These are phyloP conservation scores for Cynanchum wilfordii DNA, from an alignment of 257 asterid genomes.

Conservation along the genomic window DNA sequence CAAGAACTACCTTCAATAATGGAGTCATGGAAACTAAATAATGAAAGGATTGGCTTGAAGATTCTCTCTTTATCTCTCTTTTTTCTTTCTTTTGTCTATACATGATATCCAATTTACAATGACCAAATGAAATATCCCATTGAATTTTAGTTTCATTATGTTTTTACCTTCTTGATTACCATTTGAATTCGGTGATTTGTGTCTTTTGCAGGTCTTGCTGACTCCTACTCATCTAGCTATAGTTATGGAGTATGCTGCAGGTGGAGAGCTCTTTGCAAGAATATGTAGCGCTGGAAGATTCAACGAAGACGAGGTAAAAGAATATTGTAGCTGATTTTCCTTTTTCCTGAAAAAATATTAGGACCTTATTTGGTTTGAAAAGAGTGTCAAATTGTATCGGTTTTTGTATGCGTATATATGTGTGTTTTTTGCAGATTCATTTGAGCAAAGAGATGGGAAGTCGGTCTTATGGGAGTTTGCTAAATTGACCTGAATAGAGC, in stretches of 20 bases:
- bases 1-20: background rate
- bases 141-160: background rate
- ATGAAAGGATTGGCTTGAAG: background rate
- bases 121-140: background rate
- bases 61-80: background rate
- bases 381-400: background rate
- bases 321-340: background rate
- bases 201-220: slow-evolving; percentile 31
- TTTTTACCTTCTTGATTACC: background rate
- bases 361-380: background rate
- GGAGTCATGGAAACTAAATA: background rate
- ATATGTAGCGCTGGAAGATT: slow-evolving; percentile 36
- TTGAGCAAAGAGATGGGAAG: background rate
- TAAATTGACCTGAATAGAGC: background rate
- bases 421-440: background rate
- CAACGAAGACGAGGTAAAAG: slow-evolving; percentile 37
- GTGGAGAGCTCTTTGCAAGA: slow-evolving; percentile 44
- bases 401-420: background rate
- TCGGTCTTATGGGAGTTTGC: background rate
- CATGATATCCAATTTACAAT: background rate
- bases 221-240: slow-evolving; percentile 42
- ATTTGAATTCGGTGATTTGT: slow-evolving; percentile 1
- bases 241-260: slow-evolving; percentile 48
- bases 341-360: too few relatives aligned
- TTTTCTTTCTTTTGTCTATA: background rate